These are phyloP conservation scores for Rhizophagus sp. DNA, from an alignment of 192 early-diverging fungal genomes.

Conservation along the genomic window DNA sequence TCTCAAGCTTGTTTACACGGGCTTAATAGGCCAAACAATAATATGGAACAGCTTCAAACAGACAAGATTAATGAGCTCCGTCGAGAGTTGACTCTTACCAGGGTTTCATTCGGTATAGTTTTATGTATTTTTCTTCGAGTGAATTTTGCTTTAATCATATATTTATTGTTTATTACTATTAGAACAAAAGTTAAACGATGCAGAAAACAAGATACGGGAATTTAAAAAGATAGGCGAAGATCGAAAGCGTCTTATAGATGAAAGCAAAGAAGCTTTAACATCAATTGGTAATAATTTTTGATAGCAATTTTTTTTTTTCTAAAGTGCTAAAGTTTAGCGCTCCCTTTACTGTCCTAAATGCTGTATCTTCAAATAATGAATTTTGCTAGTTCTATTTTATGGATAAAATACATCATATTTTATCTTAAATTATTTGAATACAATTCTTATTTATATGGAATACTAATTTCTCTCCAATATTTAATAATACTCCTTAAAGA, in stretches of 20 bases:
- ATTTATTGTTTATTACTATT: background rate
- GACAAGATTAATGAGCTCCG: background rate
- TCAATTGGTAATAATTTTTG: background rate
- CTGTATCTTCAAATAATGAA: no score
- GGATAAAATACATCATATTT: no score
- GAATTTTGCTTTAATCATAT: background rate
- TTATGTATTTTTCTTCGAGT: background rate
- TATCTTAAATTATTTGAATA: no score
- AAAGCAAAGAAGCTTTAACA: background rate
- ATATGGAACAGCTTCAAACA: background rate
- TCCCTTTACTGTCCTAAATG: no score
- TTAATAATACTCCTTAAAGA: background rate
- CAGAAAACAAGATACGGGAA: background rate
- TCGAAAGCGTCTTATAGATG: background rate
- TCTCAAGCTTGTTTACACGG: background rate
- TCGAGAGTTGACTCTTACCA: background rate
- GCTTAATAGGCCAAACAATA: background rate
- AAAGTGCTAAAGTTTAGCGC: no score
- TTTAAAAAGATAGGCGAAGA: background rate
- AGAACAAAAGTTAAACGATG: background rate
- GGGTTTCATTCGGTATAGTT: background rate
- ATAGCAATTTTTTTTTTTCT: background rate
- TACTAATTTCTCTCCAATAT: no score
- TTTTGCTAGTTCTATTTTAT: no score
- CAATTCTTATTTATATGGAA: no score